Conservation (phyloP, 345 rosid species). For the Lenwebbia sp. region DNA sequence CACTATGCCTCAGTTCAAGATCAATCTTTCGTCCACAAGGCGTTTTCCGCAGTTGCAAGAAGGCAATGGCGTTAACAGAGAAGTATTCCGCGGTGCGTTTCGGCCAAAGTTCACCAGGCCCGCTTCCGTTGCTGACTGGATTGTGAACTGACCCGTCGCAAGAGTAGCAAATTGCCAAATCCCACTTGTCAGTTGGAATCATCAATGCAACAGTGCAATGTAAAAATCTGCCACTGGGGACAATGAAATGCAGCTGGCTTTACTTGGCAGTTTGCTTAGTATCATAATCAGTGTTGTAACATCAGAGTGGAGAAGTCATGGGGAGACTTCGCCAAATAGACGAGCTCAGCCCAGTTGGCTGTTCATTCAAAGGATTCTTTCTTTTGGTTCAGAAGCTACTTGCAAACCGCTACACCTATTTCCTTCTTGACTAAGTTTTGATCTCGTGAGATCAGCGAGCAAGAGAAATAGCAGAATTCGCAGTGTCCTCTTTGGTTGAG, state of each 20-base stretch:
- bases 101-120: background rate
- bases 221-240: background rate
- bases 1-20: background rate
- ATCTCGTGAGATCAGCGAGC: too few species aligned
- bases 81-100: background rate
- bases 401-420: too few species aligned
- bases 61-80: background rate
- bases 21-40: background rate
- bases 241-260: background rate
- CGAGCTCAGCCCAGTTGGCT: too few species aligned
- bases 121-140: too few species aligned
- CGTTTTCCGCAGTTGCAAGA: background rate
- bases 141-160: too few species aligned
- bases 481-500: too few species aligned
- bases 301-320: background rate
- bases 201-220: background rate
- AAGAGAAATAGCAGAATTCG: too few species aligned
- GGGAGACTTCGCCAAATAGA: too few species aligned
- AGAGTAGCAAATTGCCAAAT: background rate
- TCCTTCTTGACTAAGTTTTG: too few species aligned
- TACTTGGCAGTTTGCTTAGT: background rate
- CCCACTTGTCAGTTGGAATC: background rate
- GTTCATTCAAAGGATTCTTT: too few species aligned
- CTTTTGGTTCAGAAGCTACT: too few species aligned
- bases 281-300: background rate